Evolutionary conservation across 1,284 basidiomycete genomes (phyloP), one percentile per base, ranked within the genome.

Genomic region (Laetiporus sulphureus): DNA sequence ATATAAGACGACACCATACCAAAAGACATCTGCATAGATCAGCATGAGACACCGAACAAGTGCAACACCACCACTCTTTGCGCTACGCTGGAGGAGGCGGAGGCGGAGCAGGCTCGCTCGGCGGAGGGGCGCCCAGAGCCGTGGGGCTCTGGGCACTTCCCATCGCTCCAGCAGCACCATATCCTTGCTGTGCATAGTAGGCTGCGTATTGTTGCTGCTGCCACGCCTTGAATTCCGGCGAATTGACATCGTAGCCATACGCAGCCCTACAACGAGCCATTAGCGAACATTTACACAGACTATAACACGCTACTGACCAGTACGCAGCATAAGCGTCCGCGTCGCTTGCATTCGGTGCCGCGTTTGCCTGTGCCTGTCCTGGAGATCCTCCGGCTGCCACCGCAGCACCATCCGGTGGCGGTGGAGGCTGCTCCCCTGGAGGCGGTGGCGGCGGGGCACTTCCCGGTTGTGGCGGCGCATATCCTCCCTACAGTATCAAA

Each of bases 221-320:
- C 85, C 86, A 89, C 56, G 85, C 76, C 56, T 87, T 88, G 62
- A 89, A 89, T 54, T 87, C 73, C 2, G 75, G 59, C 3, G 84
- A 83, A 55, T 89, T 90, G 51, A 92, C 85, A 56, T 93, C 89
- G 62, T 92, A 93, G 7, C 91, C 91, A 58, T 90, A 91, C 12
- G 84, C 81, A 45, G 89, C 84, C 85, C 87, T 89, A 50, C 27
- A 44, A 25, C 30, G 25, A 21, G 12, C 5, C 18, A n/a, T 27
- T 11, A 44, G 16, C 30, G 21, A 24, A 18, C 6, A 38, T 35
- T 20, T 11, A 31, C 6, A 36, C 22, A 36, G 25, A n/a, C 16
- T 12, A 20, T 15, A 38, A 12, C 16, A 32, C 27, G 37, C 29
- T 18, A 61, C 72, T 33, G 50, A 84, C 83, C 83, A 87, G 58